These are phyloP conservation scores for Arthrobotrys sinensis DNA, from an alignment of 2,329 filamentous ascomycete genomes.

Conservation along the genomic window DNA sequence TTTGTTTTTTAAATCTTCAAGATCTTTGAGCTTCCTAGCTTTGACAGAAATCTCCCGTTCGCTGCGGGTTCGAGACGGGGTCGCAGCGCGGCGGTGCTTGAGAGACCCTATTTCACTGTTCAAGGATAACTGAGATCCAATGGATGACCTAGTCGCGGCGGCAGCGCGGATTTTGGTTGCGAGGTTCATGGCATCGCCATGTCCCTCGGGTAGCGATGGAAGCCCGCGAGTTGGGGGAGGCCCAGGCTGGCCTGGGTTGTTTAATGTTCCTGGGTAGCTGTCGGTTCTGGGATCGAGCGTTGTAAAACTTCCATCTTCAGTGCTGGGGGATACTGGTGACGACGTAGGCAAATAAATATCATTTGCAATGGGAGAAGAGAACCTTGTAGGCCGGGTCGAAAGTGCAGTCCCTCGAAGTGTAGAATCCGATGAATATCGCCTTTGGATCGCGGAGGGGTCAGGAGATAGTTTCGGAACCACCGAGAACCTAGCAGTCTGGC, in stretches of 20 bases:
- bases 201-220: constrained; percentile 63
- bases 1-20: constrained; percentile 44
- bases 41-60: constrained; percentile 55
- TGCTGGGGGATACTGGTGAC: not conserved
- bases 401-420: constrained; percentile 31
- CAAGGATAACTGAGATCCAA: constrained; percentile 52
- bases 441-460: constrained; percentile 18
- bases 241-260: constrained; percentile 61
- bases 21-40: constrained; percentile 50
- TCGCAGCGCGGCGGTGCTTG: constrained; percentile 39
- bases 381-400: constrained; percentile 18
- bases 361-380: constrained; percentile 36
- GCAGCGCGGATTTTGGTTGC: constrained; percentile 59
- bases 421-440: constrained; percentile 51
- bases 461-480: constrained; percentile 5
- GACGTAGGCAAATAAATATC: constrained; percentile 31
- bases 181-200: constrained; percentile 56
- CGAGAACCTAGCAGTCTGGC: constrained; percentile 6
- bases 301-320: constrained; percentile 1
- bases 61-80: constrained; percentile 34
- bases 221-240: constrained; percentile 63
- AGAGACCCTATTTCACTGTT: constrained; percentile 46
- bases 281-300: constrained; percentile 28
- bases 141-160: constrained; percentile 44
- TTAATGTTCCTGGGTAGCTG: constrained; percentile 32